These are phyloP conservation scores for Thalassiosira ordinaria DNA, from an alignment of 352 stramenopile genomes.

Conservation along the genomic window DNA sequence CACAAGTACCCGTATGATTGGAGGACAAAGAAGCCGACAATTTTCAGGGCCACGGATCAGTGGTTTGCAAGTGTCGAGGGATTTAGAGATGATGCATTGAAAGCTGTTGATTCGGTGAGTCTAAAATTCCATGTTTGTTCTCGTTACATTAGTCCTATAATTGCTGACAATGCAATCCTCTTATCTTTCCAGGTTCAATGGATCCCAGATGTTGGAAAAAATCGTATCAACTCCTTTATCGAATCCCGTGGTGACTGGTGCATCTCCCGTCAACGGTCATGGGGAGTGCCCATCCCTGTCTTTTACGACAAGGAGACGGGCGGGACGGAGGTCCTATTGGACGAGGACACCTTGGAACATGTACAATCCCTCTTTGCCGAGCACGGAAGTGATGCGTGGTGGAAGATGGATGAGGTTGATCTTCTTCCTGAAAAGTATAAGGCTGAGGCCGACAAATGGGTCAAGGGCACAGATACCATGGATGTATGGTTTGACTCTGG, in stretches of 20 bases:
- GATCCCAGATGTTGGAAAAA: slow-evolving; percentile 89
- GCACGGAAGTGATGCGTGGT: slow-evolving; percentile 96
- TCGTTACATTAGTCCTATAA: too few relatives aligned
- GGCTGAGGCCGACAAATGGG: slow-evolving; percentile 89
- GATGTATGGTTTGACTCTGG: slow-evolving; percentile 99
- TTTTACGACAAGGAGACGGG: slow-evolving; percentile 93
- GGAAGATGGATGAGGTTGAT: slow-evolving; percentile 88
- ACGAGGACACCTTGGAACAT: slow-evolving; percentile 90
- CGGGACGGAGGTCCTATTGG: slow-evolving; percentile 90
- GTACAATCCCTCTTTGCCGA: slow-evolving; percentile 87
- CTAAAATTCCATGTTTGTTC: background rate
- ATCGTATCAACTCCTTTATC: slow-evolving; percentile 85
- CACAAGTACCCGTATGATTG: slow-evolving; percentile 99
- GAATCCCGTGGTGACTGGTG: slow-evolving; percentile 95
- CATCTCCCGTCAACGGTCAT: slow-evolving; percentile 97
- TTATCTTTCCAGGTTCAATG: slow-evolving; percentile 87
- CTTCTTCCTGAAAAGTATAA: slow-evolving; percentile 86
- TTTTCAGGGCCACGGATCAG: slow-evolving; percentile 97
- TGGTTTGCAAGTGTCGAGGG: slow-evolving; percentile 97
- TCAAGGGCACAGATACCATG: slow-evolving; percentile 96
- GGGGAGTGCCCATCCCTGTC: slow-evolving; percentile 98
- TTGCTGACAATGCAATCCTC: too few relatives aligned
- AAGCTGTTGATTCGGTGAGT: slow-evolving; percentile 85
- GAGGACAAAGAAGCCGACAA: slow-evolving; percentile 98
- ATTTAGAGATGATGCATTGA: slow-evolving; percentile 89